Evolutionary conservation across 2,329 filamentous ascomycete genomes (phyloP).

Genomic region (Colletotrichum musae): DNA sequence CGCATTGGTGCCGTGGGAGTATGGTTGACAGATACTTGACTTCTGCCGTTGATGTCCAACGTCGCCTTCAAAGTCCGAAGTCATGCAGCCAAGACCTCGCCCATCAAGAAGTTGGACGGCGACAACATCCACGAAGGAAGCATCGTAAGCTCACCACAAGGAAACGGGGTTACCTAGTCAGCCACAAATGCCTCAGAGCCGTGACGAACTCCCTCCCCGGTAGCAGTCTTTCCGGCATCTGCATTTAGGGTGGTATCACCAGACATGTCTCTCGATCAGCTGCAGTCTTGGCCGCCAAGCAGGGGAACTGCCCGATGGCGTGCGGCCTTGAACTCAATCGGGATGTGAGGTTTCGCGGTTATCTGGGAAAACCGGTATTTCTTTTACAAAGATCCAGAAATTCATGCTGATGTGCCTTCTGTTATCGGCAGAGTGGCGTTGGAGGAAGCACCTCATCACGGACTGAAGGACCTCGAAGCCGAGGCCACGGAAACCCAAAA

Average conservation of each 20-base stretch:
- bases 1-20: too few relatives aligned
- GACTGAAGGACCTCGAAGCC: constrained; percentile 16
- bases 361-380: too few relatives aligned
- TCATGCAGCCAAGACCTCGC: too few relatives aligned
- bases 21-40: too few relatives aligned
- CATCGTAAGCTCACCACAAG: background rate
- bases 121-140: background rate
- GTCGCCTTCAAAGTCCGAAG: too few relatives aligned
- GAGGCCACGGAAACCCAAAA: background rate
- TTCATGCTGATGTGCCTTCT: background rate
- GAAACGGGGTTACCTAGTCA: background rate
- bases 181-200: background rate
- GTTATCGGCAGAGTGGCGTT: background rate
- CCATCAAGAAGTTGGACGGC: too few relatives aligned
- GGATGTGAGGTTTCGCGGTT: background rate
- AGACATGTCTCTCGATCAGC: background rate
- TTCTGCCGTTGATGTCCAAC: too few relatives aligned
- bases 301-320: constrained; percentile 19
- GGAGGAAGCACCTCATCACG: background rate
- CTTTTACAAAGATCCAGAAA: background rate
- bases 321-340: constrained; percentile 4
- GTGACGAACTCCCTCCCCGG: background rate
- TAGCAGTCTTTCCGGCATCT: constrained; percentile 9
- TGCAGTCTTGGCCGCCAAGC: background rate
- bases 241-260: background rate